These are phyloP conservation scores for Gossypium raimondii DNA, from an alignment of 345 rosid species.

Conservation along the genomic window DNA sequence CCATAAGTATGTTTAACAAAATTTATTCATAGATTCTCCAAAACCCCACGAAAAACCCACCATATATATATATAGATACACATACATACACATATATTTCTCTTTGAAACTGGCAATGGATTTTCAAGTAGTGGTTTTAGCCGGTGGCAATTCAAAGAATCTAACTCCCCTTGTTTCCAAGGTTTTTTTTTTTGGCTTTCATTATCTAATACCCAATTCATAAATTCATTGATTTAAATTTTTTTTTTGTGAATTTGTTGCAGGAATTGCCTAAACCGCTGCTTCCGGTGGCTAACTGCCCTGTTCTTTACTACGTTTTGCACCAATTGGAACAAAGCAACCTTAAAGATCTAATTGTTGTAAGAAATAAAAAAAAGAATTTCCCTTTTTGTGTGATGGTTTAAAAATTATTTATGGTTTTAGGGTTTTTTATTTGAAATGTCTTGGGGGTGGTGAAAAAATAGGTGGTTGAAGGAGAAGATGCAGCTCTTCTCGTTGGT, in stretches of 20 bases:
- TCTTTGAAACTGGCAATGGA: conserved; percentile 43
- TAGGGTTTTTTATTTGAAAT: conserved; percentile 1
- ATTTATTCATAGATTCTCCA: not conserved
- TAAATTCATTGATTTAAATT: not conserved
- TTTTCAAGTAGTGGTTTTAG: conserved; percentile 90
- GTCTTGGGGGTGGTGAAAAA: conserved; percentile 1
- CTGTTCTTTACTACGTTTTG: conserved; percentile 76
- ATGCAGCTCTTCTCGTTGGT: conserved; percentile 74
- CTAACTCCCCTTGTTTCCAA: conserved; percentile 79
- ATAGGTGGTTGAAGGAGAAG: conserved; percentile 93
- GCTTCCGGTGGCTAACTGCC: conserved; percentile 93
- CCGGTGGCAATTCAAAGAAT: conserved; percentile 77
- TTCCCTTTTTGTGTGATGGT: not conserved
- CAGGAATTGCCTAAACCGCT: conserved; percentile 91
- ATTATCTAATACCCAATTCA: not conserved
- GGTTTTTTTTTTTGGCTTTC: conserved; percentile 31
- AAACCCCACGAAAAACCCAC: conserved; percentile 3
- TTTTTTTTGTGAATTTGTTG: conserved; percentile 13
- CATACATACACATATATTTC: no score
- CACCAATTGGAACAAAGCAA: conserved; percentile 75
- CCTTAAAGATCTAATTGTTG: conserved; percentile 90
- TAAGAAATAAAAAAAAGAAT: conserved; percentile 15
- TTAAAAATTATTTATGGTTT: not conserved
- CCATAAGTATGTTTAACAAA: no score
- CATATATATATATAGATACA: not conserved